Conservation (phyloP, 208 protist genomes). For the Vickermania ingenoplastis region DNA sequence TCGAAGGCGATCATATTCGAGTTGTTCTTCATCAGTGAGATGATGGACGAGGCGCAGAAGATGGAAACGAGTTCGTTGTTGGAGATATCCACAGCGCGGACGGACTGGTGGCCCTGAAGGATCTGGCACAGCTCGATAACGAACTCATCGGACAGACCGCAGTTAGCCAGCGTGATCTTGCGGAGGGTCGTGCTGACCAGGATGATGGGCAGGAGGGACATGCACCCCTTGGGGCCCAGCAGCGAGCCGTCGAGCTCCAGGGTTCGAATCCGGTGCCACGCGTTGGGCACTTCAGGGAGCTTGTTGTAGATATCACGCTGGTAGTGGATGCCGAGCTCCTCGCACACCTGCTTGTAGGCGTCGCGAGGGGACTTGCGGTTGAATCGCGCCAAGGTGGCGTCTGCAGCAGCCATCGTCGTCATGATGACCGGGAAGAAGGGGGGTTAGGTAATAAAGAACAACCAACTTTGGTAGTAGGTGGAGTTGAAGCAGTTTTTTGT, state of each 20-base stretch:
- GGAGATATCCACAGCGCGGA: constrained; percentile 62
- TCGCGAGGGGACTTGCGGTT: constrained; percentile 66
- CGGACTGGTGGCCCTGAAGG: constrained; percentile 50
- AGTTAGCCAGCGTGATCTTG: constrained; percentile 43
- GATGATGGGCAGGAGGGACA: constrained; percentile 66
- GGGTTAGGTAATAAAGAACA: no score
- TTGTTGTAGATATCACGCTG: constrained; percentile 40
- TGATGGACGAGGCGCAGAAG: constrained; percentile 54
- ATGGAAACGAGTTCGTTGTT: constrained; percentile 71
- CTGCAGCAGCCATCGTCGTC: constrained; percentile 63
- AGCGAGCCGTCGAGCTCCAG: constrained; percentile 42
- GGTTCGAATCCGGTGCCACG: constrained; percentile 58
- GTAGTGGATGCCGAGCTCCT: constrained; percentile 51
- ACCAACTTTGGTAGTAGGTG: no score
- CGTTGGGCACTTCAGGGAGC: constrained; percentile 46
- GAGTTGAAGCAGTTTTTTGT: no score
- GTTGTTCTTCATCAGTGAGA: constrained; percentile 56
- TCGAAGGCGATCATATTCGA: constrained; percentile 66
- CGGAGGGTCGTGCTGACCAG: constrained; percentile 59
- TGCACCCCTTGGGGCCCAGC: constrained; percentile 63
- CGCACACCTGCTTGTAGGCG: constrained; percentile 68
- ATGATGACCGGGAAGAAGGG: constrained; percentile 30
- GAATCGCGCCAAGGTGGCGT: constrained; percentile 60
- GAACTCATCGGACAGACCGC: constrained; percentile 67
- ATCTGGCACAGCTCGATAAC: constrained; percentile 36